Evolutionary conservation across 2,329 filamentous ascomycete genomes (phyloP).

Genomic region (Thyridium curvatum): DNA sequence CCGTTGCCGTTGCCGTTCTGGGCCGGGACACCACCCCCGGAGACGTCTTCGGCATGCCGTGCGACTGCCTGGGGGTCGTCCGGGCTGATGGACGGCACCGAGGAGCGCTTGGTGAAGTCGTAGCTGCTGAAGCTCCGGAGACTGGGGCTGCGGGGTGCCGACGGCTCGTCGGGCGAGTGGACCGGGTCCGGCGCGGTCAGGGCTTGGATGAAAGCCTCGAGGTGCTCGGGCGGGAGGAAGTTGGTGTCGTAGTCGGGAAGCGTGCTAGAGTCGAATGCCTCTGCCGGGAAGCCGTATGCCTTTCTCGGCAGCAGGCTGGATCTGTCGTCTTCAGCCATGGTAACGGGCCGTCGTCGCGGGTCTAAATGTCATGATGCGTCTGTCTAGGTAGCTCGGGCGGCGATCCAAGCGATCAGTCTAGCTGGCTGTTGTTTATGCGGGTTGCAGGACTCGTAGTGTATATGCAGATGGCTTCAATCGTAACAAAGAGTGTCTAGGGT

Average conservation of each 20-base stretch:
- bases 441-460: too few relatives aligned
- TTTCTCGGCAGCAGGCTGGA: slow-evolving; percentile 19
- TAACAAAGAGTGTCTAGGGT: too few relatives aligned
- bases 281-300: slow-evolving; percentile 51
- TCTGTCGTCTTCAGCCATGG: slow-evolving; percentile 8
- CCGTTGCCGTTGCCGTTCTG: slow-evolving; percentile 5
- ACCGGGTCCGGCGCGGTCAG: slow-evolving; percentile 74
- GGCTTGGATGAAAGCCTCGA: slow-evolving; percentile 74
- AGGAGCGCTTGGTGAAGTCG: slow-evolving; percentile 34
- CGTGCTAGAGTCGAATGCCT: slow-evolving; percentile 60
- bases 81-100: slow-evolving; percentile 24
- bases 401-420: too few relatives aligned
- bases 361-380: background rate
- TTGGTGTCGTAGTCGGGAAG: slow-evolving; percentile 77
- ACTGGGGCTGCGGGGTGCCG: slow-evolving; percentile 29
- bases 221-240: slow-evolving; percentile 67
- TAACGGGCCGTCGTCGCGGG: slow-evolving; percentile 2
- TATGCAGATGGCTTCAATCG: too few relatives aligned
- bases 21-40: slow-evolving; percentile 20
- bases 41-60: slow-evolving; percentile 30
- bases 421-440: too few relatives aligned
- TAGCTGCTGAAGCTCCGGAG: slow-evolving; percentile 28
- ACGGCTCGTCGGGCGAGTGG: slow-evolving; percentile 50
- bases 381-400: too few relatives aligned
- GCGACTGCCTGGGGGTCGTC: slow-evolving; percentile 23